Percentiles rank a stretch among this genome's conserved stretches.
Evolutionary conservation across 2,329 filamentous ascomycete species (phyloP).

Genomic region (Zasmidium angulare): DNA sequence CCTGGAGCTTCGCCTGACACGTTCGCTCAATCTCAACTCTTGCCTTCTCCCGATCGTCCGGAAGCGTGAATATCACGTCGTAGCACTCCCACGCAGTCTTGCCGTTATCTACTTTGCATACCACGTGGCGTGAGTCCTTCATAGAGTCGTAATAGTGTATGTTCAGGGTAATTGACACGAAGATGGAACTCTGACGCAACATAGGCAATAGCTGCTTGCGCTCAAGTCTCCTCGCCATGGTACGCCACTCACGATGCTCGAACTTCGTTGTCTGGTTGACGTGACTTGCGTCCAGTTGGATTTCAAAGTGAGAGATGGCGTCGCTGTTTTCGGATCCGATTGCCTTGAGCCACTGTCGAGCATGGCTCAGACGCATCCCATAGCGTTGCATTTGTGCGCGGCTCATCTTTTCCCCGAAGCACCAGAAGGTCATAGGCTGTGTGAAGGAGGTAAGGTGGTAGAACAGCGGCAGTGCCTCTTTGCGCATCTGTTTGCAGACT

Average conservation of each 20-base stretch:
- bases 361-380: not conserved
- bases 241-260: not conserved
- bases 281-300: not conserved
- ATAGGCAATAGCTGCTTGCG: not conserved
- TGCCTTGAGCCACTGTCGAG: not conserved
- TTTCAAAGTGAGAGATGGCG: not conserved
- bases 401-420: not conserved
- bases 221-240: not conserved
- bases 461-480: not conserved
- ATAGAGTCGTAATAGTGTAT: not conserved
- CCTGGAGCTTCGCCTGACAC: not conserved
- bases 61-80: not conserved
- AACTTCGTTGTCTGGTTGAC: not conserved
- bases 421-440: not conserved
- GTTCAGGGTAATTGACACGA: not conserved
- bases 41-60: not conserved
- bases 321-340: not conserved
- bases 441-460: not conserved
- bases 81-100: not conserved
- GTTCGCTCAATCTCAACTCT: not conserved
- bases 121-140: not conserved
- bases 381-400: not conserved
- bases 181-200: not conserved
- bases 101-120: not conserved
- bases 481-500: not conserved